Evolutionary conservation across 1,139 yeast genomes (phyloP).

Genomic region (Blastobotrys arbuscula): DNA sequence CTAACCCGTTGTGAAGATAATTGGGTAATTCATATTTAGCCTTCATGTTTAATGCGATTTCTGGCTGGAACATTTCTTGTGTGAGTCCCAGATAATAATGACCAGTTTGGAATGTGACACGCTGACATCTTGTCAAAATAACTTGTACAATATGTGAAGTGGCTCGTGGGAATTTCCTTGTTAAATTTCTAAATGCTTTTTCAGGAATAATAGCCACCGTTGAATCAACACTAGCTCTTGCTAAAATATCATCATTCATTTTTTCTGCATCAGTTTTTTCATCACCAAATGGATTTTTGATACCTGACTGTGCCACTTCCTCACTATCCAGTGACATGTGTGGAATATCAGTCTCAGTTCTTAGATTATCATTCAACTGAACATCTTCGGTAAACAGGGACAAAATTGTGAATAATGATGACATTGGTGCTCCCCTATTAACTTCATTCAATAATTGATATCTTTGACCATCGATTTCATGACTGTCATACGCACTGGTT

Average conservation of each 20-base stretch:
- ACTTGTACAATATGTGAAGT: constrained; percentile 93
- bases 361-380: constrained; percentile 19
- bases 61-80: constrained; percentile 73
- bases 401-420: constrained; percentile 74
- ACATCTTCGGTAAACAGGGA: constrained; percentile 54
- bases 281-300: not conserved
- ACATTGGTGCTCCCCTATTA: constrained; percentile 75
- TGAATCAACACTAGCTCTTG: constrained; percentile 58
- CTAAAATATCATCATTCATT: constrained; percentile 46
- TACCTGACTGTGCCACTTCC: not conserved
- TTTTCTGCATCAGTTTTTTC: constrained; percentile 21
- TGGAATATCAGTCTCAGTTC: constrained; percentile 16
- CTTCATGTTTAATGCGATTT: constrained; percentile 54
- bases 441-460: constrained; percentile 81
- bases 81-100: constrained; percentile 84
- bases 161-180: constrained; percentile 75
- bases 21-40: constrained; percentile 52
- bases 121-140: constrained; percentile 76
- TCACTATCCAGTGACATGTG: constrained; percentile 15
- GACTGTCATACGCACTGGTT: constrained; percentile 4
- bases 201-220: constrained; percentile 91
- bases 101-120: constrained; percentile 88
- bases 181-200: constrained; percentile 69
- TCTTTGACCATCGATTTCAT: constrained; percentile 44
- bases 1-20: constrained; percentile 54